A percentile compares a stretch with the other conserved stretches of the same genome.
These are phyloP conservation scores for Medicago arabica DNA, from an alignment of 306 rosid species.

Conservation along the genomic window DNA sequence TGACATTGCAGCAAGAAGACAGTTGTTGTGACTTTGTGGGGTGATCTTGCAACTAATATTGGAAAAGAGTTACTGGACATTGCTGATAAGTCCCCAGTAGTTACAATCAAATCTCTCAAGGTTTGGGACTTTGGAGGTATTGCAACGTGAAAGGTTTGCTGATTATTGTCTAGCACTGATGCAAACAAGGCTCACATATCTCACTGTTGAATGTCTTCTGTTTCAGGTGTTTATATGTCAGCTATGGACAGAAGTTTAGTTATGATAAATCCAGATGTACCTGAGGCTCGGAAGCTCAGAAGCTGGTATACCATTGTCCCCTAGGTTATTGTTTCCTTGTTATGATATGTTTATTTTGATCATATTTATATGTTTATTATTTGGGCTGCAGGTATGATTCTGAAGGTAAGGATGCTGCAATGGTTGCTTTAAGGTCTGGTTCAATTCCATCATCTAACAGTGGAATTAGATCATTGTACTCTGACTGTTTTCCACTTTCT, in stretches of 20 bases:
- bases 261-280: slow-evolving; percentile 70
- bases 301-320: slow-evolving; percentile 59
- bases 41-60: slow-evolving; percentile 76
- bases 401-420: slow-evolving; percentile 77
- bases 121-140: slow-evolving; percentile 96
- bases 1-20: slow-evolving; percentile 73
- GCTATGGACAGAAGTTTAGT: slow-evolving; percentile 64
- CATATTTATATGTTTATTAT: not conserved
- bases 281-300: slow-evolving; percentile 70
- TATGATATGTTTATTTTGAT: not conserved
- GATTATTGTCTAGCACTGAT: not conserved
- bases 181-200: not conserved
- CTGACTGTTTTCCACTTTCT: slow-evolving; percentile 70
- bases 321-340: not conserved
- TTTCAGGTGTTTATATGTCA: slow-evolving; percentile 88
- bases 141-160: not conserved
- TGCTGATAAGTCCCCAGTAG: slow-evolving; percentile 69
- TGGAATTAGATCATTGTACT: slow-evolving; percentile 71
- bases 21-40: slow-evolving; percentile 90
- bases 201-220: not conserved
- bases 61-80: slow-evolving; percentile 81
- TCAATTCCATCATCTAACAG: slow-evolving; percentile 53
- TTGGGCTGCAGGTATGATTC: slow-evolving; percentile 72
- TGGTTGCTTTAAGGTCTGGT: slow-evolving; percentile 71
- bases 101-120: slow-evolving; percentile 80